Base-by-base conservation (phyloP, 2,329 filamentous ascomycete species). In the Paraconiothyrium brasiliense region DNA sequence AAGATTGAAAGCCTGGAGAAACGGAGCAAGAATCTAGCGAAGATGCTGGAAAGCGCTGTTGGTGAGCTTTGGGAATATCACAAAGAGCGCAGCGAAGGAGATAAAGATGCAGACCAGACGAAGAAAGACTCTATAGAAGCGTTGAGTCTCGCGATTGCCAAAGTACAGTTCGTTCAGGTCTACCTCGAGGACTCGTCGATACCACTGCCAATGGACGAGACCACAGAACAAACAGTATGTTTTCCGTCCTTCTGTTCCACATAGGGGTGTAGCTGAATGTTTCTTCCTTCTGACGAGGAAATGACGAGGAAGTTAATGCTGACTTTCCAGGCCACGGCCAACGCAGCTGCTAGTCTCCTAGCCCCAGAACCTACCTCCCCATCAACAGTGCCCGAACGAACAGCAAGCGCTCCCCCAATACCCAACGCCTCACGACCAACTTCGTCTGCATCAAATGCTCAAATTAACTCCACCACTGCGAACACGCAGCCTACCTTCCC, bases 31-130 rank as follows among this genome's bases (percentile, higher is more conserved):
- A 85, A 88, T 61, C 78, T 94, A 20, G 89, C 90, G 0, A 79
- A 82, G 34, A 87, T 94, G 84, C 84, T 94, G 10, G 87, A 90
- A 57, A 86, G 88, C 63, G 88, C 89, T 0, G 84, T 92, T 24
- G 79, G 83, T 1, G 86, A 86, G 51, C 83, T 94, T 1, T 89
- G 87, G 80, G 80, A 84, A 1, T 80, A 89, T 54, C 88, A 89
- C 41, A 80, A 83, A 41, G 82, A 76, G 60, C 83, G 86, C 37
- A 85, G 83, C 63, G 79, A 77, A 50, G 67, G 69, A 24, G 62
- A 66, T 16, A 74, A 71, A 24, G 58, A 65, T 8, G 70, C 71
- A 22, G 62, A 67, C n/a, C 73, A 72, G 27, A 56, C 64, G 16
- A 71, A 71, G 27, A 78, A 70, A 41, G 71, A 75, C 5, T 70